phyloP scores from a whole-genome alignment of 768 basidiomycete species.

The Mycena olivaceomarginata region DNA sequence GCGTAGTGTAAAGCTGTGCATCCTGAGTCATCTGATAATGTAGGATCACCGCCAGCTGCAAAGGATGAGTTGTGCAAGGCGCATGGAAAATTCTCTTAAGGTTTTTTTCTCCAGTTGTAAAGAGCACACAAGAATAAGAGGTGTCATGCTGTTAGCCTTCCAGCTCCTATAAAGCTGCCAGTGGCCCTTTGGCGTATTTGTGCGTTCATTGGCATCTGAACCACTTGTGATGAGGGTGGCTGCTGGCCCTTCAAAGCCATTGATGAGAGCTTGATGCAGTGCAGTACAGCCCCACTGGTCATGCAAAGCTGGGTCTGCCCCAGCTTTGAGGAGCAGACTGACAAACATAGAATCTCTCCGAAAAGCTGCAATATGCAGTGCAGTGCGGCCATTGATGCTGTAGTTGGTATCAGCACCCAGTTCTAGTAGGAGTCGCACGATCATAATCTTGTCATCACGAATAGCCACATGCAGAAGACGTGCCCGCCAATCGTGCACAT shows the following conservation, averaged over 20 bases:
- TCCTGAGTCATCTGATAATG: neutral
- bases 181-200: no score
- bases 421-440: slow-evolving; percentile 35
- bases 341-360: slow-evolving; percentile 18
- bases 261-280: slow-evolving; percentile 27
- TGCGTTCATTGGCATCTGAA: slow-evolving; percentile 18
- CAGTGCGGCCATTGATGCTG: slow-evolving; percentile 19
- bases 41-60: slow-evolving; percentile 13
- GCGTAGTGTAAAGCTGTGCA: neutral
- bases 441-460: slow-evolving; percentile 35
- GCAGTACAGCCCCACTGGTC: slow-evolving; percentile 26
- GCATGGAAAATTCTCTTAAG: no score
- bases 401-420: slow-evolving; percentile 36
- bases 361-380: slow-evolving; percentile 33
- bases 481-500: slow-evolving; percentile 27
- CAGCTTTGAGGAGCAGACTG: slow-evolving; percentile 20
- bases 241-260: slow-evolving; percentile 24
- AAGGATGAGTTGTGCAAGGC: slow-evolving; percentile 14
- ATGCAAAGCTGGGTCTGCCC: slow-evolving; percentile 12
- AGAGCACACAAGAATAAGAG: slow-evolving; percentile 10
- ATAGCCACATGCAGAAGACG: slow-evolving; percentile 36
- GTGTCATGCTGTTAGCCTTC: slow-evolving; percentile 5
- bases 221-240: slow-evolving; percentile 13
- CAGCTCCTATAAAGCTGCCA: no score
- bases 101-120: neutral